Base-by-base conservation (phyloP, 257 asterid species). In the Primulina eburnea region DNA sequence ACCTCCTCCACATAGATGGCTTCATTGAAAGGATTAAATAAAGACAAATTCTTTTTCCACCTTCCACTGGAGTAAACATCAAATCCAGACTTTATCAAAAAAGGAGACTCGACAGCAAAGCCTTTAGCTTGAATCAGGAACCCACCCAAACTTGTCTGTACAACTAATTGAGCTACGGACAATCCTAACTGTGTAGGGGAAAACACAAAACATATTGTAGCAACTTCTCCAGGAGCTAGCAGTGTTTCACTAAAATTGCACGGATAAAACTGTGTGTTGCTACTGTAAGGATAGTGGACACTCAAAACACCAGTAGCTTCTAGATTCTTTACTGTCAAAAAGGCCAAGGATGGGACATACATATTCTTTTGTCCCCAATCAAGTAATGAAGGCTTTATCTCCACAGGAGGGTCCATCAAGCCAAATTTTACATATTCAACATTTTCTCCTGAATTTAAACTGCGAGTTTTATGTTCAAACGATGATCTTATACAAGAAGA, bases 261-360 rank as follows among this genome's bases (percentile, higher is more conserved):
- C 14, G 93, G 86, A 76, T 84, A 90, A 77, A 92, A 92, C 85
- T 90, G 97, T 59, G 96, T 57, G 74, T 78, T 84, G 76, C 88
- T 82, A 77, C 97, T 85, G 69, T 88, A 88, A 53, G 88, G 88
- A 65, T 80, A 85, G 67, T 79, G 78, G 61, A 92, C 65, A 58
- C 76, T 73, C 82, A 89, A 77, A 67, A 63, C 65, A 60, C 70
- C 38, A 33, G 83, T 83, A 16, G 70, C 65, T 53, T 84, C 90
- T 18, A 84, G 73, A 78, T 92, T 92, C 74, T 69, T 81, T 70
- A 92, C 83, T 34, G 80, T 82, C 40, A 88, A 47, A 78, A 78
- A 86, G 56, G 91, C 84, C 67, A 79, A 6, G 33, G 95, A 84
- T 55, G 97, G 95, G 65, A 72, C 37, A 72, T 83, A 84, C 69